These are phyloP conservation scores for Leishmania lainsoni DNA, from an alignment of 208 protist species.

Conservation along the genomic window DNA sequence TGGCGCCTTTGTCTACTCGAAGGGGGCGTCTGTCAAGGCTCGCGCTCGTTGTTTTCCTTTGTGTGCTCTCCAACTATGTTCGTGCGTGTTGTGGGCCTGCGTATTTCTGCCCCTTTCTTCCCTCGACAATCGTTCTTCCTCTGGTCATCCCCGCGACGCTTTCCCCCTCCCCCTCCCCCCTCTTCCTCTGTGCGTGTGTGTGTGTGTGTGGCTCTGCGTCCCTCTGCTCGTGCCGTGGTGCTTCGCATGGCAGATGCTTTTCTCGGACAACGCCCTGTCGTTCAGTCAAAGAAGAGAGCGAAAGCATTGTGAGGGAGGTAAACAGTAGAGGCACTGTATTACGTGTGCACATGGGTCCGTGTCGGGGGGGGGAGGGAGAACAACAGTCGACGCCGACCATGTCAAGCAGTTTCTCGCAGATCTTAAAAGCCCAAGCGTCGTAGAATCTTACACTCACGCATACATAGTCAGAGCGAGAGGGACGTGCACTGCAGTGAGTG, in stretches of 20 bases:
- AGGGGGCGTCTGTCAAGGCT: not conserved
- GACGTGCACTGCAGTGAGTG: not conserved
- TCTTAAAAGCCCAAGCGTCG: not conserved
- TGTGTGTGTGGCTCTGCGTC: not conserved
- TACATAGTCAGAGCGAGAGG: not conserved
- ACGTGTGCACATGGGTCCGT: not conserved
- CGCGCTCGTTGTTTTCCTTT: not conserved
- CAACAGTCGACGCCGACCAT: not conserved
- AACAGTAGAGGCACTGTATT: not conserved
- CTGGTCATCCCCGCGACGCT: not conserved
- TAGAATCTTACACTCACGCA: not conserved
- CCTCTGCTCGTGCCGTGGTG: not conserved
- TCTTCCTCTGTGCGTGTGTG: not conserved
- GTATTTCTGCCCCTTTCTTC: not conserved
- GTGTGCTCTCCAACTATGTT: not conserved
- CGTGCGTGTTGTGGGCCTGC: too few species aligned
- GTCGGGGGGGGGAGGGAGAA: not conserved
- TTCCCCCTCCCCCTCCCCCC: too few species aligned
- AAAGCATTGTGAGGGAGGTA: not conserved
- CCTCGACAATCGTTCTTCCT: not conserved
- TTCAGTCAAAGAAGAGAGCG: not conserved
- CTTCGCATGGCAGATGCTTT: conserved; percentile 5
- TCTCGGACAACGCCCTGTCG: not conserved
- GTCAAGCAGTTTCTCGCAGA: conserved; percentile 1
- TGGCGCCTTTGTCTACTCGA: not conserved